phyloP scores from a whole-genome alignment of 2,329 filamentous ascomycete genomes.

The Exophiala dermatitidis region DNA sequence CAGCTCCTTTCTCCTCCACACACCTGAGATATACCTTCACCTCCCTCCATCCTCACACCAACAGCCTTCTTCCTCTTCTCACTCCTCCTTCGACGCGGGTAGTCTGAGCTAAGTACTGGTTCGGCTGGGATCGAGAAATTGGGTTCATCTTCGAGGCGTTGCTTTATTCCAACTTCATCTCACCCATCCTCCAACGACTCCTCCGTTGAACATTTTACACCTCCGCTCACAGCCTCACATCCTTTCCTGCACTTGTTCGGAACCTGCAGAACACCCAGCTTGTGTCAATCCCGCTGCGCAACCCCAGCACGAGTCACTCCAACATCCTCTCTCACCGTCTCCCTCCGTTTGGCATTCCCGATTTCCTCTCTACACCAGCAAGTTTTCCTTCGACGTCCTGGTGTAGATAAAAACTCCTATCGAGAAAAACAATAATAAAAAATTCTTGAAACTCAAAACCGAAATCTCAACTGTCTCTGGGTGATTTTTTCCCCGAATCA shows the following conservation, averaged over 20 bases:
- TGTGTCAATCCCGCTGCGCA: constrained; percentile 13
- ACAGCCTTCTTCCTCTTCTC: constrained; percentile 4
- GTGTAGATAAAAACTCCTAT: constrained; percentile 64
- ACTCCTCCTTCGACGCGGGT: constrained; percentile 6
- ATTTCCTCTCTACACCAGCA: constrained; percentile 61
- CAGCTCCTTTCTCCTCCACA: neutral
- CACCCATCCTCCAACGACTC: constrained; percentile 14
- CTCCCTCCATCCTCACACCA: neutral
- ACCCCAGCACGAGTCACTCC: constrained; percentile 21
- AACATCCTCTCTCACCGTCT: constrained; percentile 29
- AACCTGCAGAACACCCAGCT: constrained; percentile 17
- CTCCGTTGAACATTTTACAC: constrained; percentile 15
- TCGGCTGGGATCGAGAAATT: constrained; percentile 14
- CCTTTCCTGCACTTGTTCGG: constrained; percentile 21
- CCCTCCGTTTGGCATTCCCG: constrained; percentile 21
- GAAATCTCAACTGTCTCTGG: constrained; percentile 35
- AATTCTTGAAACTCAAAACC: constrained; percentile 47
- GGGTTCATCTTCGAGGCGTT: constrained; percentile 23
- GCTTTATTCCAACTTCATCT: constrained; percentile 22
- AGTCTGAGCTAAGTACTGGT: constrained; percentile 25
- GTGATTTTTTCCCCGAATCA: constrained; percentile 29
- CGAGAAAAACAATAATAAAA: constrained; percentile 51
- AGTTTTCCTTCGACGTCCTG: constrained; percentile 84
- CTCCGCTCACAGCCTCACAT: constrained; percentile 11
- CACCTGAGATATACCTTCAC: neutral